These are phyloP conservation scores for Citrullus mucosospermus DNA, from an alignment of 306 rosid genomes.

Conservation along the genomic window DNA sequence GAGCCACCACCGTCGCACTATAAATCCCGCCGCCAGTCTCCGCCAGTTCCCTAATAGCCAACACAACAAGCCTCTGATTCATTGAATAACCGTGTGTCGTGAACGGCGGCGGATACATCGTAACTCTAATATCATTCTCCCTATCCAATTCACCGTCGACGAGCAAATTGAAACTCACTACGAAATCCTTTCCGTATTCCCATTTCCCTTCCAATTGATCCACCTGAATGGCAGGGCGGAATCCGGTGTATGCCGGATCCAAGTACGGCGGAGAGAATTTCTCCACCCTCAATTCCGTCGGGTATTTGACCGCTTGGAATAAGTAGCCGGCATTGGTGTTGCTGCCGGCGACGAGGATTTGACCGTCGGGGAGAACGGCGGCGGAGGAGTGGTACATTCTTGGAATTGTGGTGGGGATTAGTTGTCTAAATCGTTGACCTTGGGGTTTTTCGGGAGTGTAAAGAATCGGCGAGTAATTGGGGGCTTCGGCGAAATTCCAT, in stretches of 20 bases:
- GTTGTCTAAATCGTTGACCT: constrained; percentile 25
- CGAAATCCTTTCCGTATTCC: constrained; percentile 13
- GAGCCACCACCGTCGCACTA: constrained; percentile 18
- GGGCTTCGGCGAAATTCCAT: constrained; percentile 61
- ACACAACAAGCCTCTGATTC: constrained; percentile 54
- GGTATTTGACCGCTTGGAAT: constrained; percentile 20
- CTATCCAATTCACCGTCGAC: not conserved
- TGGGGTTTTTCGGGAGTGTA: constrained; percentile 27
- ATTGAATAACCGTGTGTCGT: constrained; percentile 79
- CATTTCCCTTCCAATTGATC: not conserved
- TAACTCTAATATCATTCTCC: constrained; percentile 30
- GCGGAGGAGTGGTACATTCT: constrained; percentile 82
- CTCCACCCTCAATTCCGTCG: constrained; percentile 67
- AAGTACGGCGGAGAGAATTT: constrained; percentile 67
- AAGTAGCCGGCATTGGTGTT: constrained; percentile 58
- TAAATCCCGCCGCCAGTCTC: not conserved
- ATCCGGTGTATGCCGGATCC: not conserved
- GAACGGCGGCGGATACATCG: constrained; percentile 67
- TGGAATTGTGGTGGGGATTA: constrained; percentile 23
- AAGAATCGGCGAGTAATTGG: constrained; percentile 38
- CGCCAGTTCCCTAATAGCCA: not conserved
- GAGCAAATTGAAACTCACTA: constrained; percentile 10
- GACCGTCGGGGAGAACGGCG: constrained; percentile 59
- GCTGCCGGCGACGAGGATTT: constrained; percentile 62
- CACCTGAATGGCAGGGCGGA: constrained; percentile 22